Evolutionary conservation across 2,329 filamentous ascomycete genomes (phyloP), one percentile per base, ranked within the genome.

Genomic region (Calonectria fujianensis): DNA sequence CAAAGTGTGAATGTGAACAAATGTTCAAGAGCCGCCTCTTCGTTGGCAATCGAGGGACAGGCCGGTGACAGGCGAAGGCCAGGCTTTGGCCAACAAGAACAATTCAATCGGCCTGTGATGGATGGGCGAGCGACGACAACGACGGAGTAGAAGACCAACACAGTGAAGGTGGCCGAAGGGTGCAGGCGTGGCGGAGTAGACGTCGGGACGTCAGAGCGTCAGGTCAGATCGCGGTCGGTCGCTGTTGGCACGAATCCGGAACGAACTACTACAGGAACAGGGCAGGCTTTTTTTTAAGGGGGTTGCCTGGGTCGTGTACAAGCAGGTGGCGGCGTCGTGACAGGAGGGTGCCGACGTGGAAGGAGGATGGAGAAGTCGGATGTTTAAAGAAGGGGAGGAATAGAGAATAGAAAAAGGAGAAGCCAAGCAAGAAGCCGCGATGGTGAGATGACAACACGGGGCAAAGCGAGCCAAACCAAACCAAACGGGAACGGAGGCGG

Each of bases 111-210:
- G 68, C 52, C 35, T 32, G 18, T 65, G 61, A 35, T n/a, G 57
- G 31, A 29, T 63, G 41, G 31, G 67, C 31, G 32, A 59, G 73
- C 77, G 77, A 74, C 73, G 69, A 76, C 57, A 35, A 20, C 54
- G 39, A 69, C 27, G 61, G 37, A 51, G 73, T 32, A 72, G 63
- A 73, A 66, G 64, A 73, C 79, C 78, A 75, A 72, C 77, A 72
- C 79, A 79, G 73, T 70, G 68, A 79, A 81, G 77, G 73, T 77
- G 78, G 79, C 77, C 76, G 69, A 78, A 45, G 68, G 70, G 66
- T 70, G 52, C 63, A 66, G 72, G 70, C 72, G 76, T 80, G 79
- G 76, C 77, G 75, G 73, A 80, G 79, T 39, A 78, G 37, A 41
- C 50, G 70, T 71, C 61, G 41, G 45, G 31, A 69, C 71, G 70